Conservation (phyloP, 768 basidiomycete species). For the Cystobasidium ongulense region DNA sequence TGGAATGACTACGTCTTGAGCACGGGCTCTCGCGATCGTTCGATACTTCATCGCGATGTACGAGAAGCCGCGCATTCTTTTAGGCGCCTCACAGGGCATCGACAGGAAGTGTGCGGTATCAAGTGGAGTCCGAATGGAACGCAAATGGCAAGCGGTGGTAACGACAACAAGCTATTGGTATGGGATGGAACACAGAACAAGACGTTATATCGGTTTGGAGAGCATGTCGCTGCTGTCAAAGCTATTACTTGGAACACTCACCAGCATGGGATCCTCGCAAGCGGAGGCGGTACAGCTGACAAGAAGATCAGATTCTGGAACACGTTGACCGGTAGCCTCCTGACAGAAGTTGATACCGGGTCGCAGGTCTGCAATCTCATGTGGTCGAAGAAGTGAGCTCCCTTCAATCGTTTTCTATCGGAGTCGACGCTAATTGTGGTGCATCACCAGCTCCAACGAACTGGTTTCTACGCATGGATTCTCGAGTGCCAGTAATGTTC, state of each 20-base stretch:
- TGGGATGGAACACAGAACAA: conserved; percentile 65
- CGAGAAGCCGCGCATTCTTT: conserved; percentile 63
- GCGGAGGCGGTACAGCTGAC: conserved; percentile 96
- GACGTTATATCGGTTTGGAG: conserved; percentile 89
- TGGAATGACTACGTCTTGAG: conserved; percentile 85
- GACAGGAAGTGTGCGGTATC: conserved; percentile 92
- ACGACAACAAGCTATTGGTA: conserved; percentile 97
- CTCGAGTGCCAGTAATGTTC: conserved; percentile 71
- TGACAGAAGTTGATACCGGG: conserved; percentile 80
- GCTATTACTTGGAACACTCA: conserved; percentile 98
- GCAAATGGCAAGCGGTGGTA: conserved; percentile 81
- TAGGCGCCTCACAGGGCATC: conserved; percentile 52
- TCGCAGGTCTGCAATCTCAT: conserved; percentile 92
- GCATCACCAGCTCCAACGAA: conserved; percentile 88
- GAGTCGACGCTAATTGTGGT: neutral
- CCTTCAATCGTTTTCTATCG: neutral
- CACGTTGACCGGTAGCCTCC: conserved; percentile 70
- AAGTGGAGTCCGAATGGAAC: conserved; percentile 67
- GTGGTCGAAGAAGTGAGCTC: conserved; percentile 56
- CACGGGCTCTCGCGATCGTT: conserved; percentile 82
- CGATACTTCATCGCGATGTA: conserved; percentile 85
- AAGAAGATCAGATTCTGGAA: conserved; percentile 99
- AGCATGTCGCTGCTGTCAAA: conserved; percentile 94
- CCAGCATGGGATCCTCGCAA: conserved; percentile 76
- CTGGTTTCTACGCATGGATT: conserved; percentile 97